phyloP scores from a whole-genome alignment of 768 basidiomycete species.

The Boletus insuetus region DNA sequence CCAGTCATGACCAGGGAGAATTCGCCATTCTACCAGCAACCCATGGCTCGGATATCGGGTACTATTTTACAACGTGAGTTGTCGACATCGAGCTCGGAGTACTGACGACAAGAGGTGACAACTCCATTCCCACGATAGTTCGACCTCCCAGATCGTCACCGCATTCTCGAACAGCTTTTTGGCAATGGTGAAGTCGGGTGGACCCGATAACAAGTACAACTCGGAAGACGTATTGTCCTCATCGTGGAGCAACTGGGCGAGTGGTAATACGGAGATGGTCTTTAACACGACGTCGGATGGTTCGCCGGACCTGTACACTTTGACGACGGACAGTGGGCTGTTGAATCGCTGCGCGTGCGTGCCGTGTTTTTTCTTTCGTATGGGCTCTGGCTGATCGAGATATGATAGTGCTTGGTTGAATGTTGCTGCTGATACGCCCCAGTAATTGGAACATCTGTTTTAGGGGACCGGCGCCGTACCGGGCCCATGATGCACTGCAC shows the following conservation, averaged over 20 bases:
- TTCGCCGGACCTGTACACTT: conserved; percentile 31
- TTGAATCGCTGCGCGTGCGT: conserved; percentile 33
- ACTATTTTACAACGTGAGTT: conserved; percentile 44
- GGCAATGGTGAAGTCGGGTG: conserved; percentile 15
- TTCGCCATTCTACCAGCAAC: conserved; percentile 44
- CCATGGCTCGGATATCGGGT: conserved; percentile 41
- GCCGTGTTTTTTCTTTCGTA: background rate
- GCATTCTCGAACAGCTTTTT: conserved; percentile 27
- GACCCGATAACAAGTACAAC: conserved; percentile 7
- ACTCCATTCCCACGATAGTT: conserved; percentile 10
- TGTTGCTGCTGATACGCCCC: too few species aligned
- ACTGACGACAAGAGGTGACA: background rate
- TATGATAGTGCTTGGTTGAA: conserved; percentile 4
- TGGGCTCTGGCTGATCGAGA: background rate
- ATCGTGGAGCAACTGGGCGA: conserved; percentile 16
- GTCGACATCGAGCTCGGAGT: background rate
- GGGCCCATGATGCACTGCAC: too few species aligned
- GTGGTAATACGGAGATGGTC: conserved; percentile 39
- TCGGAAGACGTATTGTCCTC: conserved; percentile 17
- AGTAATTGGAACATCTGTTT: too few species aligned
- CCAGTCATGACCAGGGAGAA: conserved; percentile 10
- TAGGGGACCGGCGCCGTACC: too few species aligned
- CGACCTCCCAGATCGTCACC: conserved; percentile 17
- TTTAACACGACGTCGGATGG: conserved; percentile 37
- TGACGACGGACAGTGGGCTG: conserved; percentile 31